Percentiles rank a stretch among this genome's conserved stretches.
phyloP scores from a whole-genome alignment of 1,139 yeast species.

The Geotrichum restrictum region DNA sequence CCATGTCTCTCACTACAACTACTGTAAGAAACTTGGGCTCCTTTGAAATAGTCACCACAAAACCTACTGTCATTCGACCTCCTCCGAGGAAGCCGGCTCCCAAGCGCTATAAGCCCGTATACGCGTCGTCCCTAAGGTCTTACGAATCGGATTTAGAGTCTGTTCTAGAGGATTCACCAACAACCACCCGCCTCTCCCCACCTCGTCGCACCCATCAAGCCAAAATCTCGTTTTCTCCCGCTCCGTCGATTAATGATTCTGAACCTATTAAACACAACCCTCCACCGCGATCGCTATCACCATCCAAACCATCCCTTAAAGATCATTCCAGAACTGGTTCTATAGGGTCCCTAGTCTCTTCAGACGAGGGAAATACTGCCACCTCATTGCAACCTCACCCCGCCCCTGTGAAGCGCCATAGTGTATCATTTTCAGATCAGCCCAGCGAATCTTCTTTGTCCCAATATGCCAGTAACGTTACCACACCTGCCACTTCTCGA shows the following conservation, averaged over 20 bases:
- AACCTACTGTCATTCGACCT: conserved; percentile 31
- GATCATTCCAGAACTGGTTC: conserved; percentile 26
- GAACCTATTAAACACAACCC: conserved; percentile 26
- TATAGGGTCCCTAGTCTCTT: conserved; percentile 17
- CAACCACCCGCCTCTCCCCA: conserved; percentile 6
- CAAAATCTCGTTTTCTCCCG: conserved; percentile 18
- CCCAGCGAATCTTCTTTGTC: neutral
- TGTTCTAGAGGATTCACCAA: conserved; percentile 33
- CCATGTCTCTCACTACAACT: conserved; percentile 41
- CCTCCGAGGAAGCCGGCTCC: conserved; percentile 11
- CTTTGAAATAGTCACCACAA: conserved; percentile 38
- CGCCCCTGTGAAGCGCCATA: conserved; percentile 6
- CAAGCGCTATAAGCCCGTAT: conserved; percentile 11
- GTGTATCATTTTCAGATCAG: conserved; percentile 15
- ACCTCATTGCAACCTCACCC: conserved; percentile 4
- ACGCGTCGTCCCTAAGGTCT: conserved; percentile 32
- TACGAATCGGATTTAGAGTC: conserved; percentile 38
- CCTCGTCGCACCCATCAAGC: conserved; percentile 12
- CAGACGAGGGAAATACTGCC: neutral
- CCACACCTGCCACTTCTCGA: neutral
- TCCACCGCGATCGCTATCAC: conserved; percentile 33
- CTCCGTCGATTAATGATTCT: conserved; percentile 8
- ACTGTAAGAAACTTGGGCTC: conserved; percentile 40
- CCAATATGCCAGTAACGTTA: neutral
- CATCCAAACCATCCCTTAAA: conserved; percentile 36